These are phyloP conservation scores for Phycomyces blakesleeanus DNA, from an alignment of 192 early-diverging fungal species.

Conservation along the genomic window DNA sequence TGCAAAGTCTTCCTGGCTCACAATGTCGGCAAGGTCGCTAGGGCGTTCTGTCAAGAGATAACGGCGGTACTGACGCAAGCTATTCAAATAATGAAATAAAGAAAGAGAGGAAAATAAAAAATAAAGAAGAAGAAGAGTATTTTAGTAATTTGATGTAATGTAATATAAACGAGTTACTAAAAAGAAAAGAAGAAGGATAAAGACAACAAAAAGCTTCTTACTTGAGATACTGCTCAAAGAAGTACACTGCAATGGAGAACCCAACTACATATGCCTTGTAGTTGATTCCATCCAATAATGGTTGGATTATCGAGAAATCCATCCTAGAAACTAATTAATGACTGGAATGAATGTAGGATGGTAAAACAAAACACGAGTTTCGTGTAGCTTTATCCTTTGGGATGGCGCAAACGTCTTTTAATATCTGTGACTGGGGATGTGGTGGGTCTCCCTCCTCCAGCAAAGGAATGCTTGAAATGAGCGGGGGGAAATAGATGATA, in stretches of 20 bases:
- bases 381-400: no score
- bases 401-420: no score
- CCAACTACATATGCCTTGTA: constrained; percentile 80
- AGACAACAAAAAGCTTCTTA: no score
- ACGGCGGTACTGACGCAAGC: constrained; percentile 72
- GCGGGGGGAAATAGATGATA: no score
- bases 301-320: neutral
- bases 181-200: no score
- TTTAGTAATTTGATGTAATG: no score
- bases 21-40: constrained; percentile 60
- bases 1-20: constrained; percentile 72
- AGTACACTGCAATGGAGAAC: constrained; percentile 68
- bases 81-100: no score
- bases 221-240: constrained; percentile 81
- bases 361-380: no score
- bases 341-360: no score
- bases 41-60: constrained; percentile 68
- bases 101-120: no score
- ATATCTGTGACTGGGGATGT: neutral
- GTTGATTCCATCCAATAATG: constrained; percentile 13
- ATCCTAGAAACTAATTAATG: neutral
- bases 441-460: neutral
- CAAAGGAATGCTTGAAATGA: no score
- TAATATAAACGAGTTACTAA: neutral
- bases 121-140: no score